A percentile compares a stretch with the other conserved stretches of the same genome.
These are phyloP conservation scores for Lasiodiplodia hormozganensis DNA, from an alignment of 2,329 filamentous ascomycete genomes.

Conservation along the genomic window DNA sequence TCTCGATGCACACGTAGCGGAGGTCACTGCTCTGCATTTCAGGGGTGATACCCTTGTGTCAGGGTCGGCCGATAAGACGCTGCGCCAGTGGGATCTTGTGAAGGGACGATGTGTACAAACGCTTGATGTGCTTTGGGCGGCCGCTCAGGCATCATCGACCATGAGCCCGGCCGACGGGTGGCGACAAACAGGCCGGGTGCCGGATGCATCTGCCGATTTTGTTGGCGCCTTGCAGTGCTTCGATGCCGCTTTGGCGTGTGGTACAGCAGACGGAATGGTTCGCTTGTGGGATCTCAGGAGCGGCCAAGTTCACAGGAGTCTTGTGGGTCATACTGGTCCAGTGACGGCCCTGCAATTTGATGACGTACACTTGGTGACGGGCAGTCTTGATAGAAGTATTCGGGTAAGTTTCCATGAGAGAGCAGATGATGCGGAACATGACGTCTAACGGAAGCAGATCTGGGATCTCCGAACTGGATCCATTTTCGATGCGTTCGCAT, in stretches of 20 bases:
- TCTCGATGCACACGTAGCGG: constrained; percentile 87
- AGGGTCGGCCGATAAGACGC: constrained; percentile 94
- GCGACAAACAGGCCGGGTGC: constrained; percentile 72
- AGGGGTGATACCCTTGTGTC: constrained; percentile 88
- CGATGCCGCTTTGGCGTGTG: constrained; percentile 92
- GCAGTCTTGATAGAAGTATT: constrained; percentile 90
- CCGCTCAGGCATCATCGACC: constrained; percentile 81
- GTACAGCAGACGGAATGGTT: constrained; percentile 97
- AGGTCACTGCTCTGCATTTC: constrained; percentile 94
- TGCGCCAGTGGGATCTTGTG: constrained; percentile 96
- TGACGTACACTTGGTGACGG: constrained; percentile 92
- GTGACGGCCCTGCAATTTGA: constrained; percentile 97
- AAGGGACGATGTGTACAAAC: constrained; percentile 98
- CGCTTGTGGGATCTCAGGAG: constrained; percentile 95
- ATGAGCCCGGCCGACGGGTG: constrained; percentile 70
- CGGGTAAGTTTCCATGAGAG: constrained; percentile 68
- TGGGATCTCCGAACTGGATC: constrained; percentile 98
- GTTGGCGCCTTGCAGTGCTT: constrained; percentile 95
- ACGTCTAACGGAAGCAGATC: constrained; percentile 66
- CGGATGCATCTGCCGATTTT: constrained; percentile 80
- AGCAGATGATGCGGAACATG: constrained; percentile 13
- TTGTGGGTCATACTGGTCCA: constrained; percentile 94
- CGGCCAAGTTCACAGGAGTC: constrained; percentile 93
- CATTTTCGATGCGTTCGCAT: constrained; percentile 95
- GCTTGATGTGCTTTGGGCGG: constrained; percentile 96